Base-by-base conservation (phyloP, 768 basidiomycete genomes). In the Agaricus subrufescens region DNA sequence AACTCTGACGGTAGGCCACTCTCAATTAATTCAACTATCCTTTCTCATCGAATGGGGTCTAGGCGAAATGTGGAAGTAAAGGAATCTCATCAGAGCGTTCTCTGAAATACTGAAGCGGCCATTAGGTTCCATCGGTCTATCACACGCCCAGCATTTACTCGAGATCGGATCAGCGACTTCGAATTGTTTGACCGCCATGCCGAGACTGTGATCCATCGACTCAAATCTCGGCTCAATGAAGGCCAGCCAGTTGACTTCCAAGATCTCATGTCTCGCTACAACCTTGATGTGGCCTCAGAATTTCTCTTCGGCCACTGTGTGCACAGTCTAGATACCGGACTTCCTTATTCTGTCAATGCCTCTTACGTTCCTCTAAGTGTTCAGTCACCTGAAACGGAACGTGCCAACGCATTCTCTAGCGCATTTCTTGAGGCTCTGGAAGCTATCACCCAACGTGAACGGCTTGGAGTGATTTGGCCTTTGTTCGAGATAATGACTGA, bases 271-370 rank as follows among this genome's bases (percentile, higher is more conserved):
- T 77, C 75, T 2, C 76, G 84, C 2, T 86, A 86, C 63, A 85
- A 85, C 0, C 76, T 87, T 25, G 86, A 88, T 68, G 76, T 82
- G 2, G 84, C 84, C 1, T 80, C 83, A 0, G 83, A 85, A 54
- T 86, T 86, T 62, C 75, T 88, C 37, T 86, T 87, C 52, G 85
- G 85, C 2, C 71, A 70, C 50, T 80, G 79, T 60, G 80, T 85
- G 2, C 67, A 85, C 56, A 77, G 73, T 56, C 78, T 87, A 31
- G 66, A 72, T 3, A 75, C 75, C 2, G 73, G 72, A 12, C 69
- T 86, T 12, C 81, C 81, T 9, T 83, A 80, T 56, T 83, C 84
- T 0, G 70, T 74, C 63, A 75, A 78, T 43, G 68, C 68, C 10
- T 25, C 63, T 7, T 65, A 62, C 45, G 43, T 66, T 38, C 56